Percentiles rank a stretch among this genome's conserved stretches.
phyloP scores from a whole-genome alignment of 345 rosid species.

The Brassica cretica region DNA sequence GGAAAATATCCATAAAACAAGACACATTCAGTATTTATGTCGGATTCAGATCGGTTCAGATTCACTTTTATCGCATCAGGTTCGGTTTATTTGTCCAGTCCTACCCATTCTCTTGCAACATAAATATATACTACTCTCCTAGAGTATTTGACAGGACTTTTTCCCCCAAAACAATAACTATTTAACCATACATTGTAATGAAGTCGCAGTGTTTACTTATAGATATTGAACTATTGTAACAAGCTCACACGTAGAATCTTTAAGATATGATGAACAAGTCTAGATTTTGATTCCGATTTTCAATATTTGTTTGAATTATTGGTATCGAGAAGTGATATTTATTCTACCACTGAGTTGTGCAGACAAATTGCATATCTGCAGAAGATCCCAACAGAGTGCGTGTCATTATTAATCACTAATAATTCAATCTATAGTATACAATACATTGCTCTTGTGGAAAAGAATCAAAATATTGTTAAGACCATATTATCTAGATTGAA shows the following conservation, averaged over 20 bases:
- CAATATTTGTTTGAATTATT: conserved; percentile 13
- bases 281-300: conserved; percentile 23
- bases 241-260: conserved; percentile 31
- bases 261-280: conserved; percentile 11
- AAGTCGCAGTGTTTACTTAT: background rate
- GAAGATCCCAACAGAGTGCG: conserved; percentile 36
- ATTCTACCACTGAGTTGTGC: conserved; percentile 22
- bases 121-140: conserved; percentile 4
- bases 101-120: conserved; percentile 2
- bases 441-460: conserved; percentile 30
- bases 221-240: conserved; percentile 21
- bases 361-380: conserved; percentile 29
- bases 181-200: conserved; percentile 2
- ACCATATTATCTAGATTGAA: conserved; percentile 14
- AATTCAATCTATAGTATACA: conserved; percentile 4
- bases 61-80: too few relatives aligned
- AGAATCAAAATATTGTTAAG: conserved; percentile 12
- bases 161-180: background rate
- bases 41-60: too few relatives aligned
- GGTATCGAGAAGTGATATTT: conserved; percentile 22
- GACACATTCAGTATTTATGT: too few relatives aligned
- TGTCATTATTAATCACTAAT: conserved; percentile 37
- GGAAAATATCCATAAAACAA: too few relatives aligned
- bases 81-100: too few relatives aligned
- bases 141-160: background rate